Evolutionary conservation across 371 early-diverging fungal species (phyloP), one percentile per base, ranked within the genome.

Genomic region (Thermomucor indicae-seudaticae): DNA sequence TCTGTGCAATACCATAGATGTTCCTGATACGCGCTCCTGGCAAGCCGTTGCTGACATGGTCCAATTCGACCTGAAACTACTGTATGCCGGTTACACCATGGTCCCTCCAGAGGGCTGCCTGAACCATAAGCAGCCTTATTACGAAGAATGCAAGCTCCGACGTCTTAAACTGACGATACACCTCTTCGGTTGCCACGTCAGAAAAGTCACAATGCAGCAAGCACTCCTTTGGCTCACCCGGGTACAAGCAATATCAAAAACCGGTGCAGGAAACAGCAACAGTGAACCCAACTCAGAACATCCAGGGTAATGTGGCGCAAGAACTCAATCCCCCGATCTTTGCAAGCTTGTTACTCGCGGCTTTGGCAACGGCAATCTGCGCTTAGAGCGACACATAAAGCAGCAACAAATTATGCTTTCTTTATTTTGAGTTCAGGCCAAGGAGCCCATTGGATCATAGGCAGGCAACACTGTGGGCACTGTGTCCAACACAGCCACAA

Each of bases 361-460:
- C n/a, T n/a, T n/a, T n/a, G n/a, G n/a, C n/a, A n/a, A n/a, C n/a
- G n/a, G n/a, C n/a, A n/a, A n/a, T n/a, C n/a, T n/a, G n/a, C n/a
- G n/a, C n/a, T n/a, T n/a, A n/a, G n/a, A n/a, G n/a, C n/a, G n/a
- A n/a, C n/a, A n/a, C n/a, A n/a, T n/a, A n/a, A n/a, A n/a, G n/a
- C n/a, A n/a, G n/a, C n/a, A n/a, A n/a, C n/a, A n/a, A n/a, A n/a
- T n/a, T n/a, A n/a, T n/a, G n/a, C n/a, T n/a, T n/a, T 32, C 14
- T 32, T 32, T 32, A 8, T 32, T 14, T 14, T 32, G 7, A 7
- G 16, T 37, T 37, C 10, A 54, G 16, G 85, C 85, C 32, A 84
- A 67, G 17, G 79, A 64, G 4, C 84, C 85, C 82, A 83, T 82
- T 22, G 85, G 85, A 47, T 83, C 90, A 73, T 84, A 90, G 22